phyloP scores from a whole-genome alignment of 768 basidiomycete genomes.

The Lentinula boryana region DNA sequence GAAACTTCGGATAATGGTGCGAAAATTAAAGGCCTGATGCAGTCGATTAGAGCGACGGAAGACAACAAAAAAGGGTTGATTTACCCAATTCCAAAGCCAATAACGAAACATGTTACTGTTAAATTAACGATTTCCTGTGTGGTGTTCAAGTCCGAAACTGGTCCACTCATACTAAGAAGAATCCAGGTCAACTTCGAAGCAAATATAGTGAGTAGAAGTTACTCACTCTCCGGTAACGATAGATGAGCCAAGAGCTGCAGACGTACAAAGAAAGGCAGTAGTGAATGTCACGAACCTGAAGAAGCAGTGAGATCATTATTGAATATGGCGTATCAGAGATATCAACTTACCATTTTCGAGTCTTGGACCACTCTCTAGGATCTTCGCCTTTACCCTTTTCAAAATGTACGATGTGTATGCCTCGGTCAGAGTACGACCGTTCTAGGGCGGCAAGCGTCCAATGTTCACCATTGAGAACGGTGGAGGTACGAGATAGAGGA shows the following conservation, averaged over 20 bases:
- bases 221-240: constrained; percentile 37
- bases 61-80: constrained; percentile 10
- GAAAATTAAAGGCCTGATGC: constrained; percentile 30
- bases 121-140: constrained; percentile 32
- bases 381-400: constrained; percentile 25
- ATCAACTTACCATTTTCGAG: constrained; percentile 26
- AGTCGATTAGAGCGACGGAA: constrained; percentile 8
- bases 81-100: constrained; percentile 35
- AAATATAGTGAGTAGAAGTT: not conserved
- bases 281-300: constrained; percentile 29
- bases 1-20: constrained; percentile 33
- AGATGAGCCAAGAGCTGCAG: constrained; percentile 32
- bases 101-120: constrained; percentile 36
- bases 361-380: constrained; percentile 27
- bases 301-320: not conserved
- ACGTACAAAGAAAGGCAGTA: constrained; percentile 29
- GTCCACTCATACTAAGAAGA: constrained; percentile 24
- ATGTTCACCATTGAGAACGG: not conserved
- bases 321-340: not conserved
- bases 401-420: constrained; percentile 15
- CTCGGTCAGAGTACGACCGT: constrained; percentile 9
- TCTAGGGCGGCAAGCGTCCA: constrained; percentile 5
- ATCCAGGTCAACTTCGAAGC: not conserved
- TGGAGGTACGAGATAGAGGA: not conserved
- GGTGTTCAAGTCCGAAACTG: constrained; percentile 23